phyloP scores from a whole-genome alignment of 1,284 basidiomycete genomes.

The Pyrrhoderma noxium region DNA sequence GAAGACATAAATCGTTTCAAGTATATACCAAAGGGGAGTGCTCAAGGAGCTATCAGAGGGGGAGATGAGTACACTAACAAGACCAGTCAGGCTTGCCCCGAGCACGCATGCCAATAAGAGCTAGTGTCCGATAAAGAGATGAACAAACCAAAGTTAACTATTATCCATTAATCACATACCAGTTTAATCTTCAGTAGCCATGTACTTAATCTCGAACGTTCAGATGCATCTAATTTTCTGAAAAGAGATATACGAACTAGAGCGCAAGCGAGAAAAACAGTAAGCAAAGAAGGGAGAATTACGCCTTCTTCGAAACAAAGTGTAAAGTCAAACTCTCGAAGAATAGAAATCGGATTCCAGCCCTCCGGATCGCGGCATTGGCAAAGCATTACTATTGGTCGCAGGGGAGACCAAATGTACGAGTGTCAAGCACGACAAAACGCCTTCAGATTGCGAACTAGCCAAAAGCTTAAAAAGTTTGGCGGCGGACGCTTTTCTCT shows the following conservation, averaged over 20 bases:
- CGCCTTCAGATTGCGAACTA: background rate
- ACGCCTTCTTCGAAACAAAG: conserved; percentile 78
- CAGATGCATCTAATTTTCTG: background rate
- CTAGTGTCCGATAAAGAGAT: conserved; percentile 29
- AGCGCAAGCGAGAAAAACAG: conserved; percentile 33
- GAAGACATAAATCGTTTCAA: conserved; percentile 50
- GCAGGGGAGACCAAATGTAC: too few relatives aligned
- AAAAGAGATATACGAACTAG: too few relatives aligned
- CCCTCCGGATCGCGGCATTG: conserved; percentile 48
- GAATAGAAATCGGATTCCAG: conserved; percentile 54
- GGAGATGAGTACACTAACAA: conserved; percentile 30
- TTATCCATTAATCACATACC: conserved; percentile 36
- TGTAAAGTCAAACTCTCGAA: conserved; percentile 72
- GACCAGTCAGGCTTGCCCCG: conserved; percentile 33
- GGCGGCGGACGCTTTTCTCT: too few relatives aligned
- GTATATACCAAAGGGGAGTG: conserved; percentile 45
- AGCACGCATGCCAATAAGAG: conserved; percentile 38
- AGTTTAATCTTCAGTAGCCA: conserved; percentile 53
- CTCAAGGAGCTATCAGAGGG: conserved; percentile 35
- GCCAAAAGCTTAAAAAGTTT: too few relatives aligned
- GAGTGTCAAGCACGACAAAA: conserved; percentile 4
- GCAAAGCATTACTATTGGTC: too few relatives aligned
- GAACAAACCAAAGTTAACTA: too few relatives aligned
- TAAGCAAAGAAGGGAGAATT: conserved; percentile 47
- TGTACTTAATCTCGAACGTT: conserved; percentile 35